Evolutionary conservation across 306 rosid species (phyloP), one percentile per base, ranked within the genome.

Genomic region (Cucurbita pepo): DNA sequence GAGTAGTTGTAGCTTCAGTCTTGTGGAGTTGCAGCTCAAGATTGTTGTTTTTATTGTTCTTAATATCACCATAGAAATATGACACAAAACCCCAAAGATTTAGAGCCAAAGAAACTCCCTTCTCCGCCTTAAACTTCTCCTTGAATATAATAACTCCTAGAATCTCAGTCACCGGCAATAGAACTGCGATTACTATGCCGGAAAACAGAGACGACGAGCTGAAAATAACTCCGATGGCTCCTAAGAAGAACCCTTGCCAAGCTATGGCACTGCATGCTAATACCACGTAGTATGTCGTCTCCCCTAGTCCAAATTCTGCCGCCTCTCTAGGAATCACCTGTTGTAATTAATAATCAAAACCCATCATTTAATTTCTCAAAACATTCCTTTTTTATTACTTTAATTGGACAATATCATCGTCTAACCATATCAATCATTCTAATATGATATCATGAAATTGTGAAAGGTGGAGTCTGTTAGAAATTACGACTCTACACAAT

Each of bases 231-330:
- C 97, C 98, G 10, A 88, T 77, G 3, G 83, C 89, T 60, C 98
- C 98, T 62, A 93, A 10, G 83, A 87, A 93, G 85, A 90, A 93
- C 25, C 43, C 55, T 62, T 90, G 98, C 96, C 97, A 93, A 36
- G 83, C 43, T 44, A 93, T 76, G 15, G 91, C 96, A 69, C 83
- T 82, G 58, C 58, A 72, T 18, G 74, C 89, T 2, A 90, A 34
- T 66, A 93, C 80, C 21, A 82, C 65, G 15, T 90, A 93, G 73
- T 90, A 93, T 71, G 41, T 83, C 0, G 76, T 79, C 73, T 84
- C 87, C 25, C 96, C 93, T 0, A 87, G 79, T 62, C 16, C 86
- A 34, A 80, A 93, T 1, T 81, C 77, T 21, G 74, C 85, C 16
- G 90, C 97, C 76, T 92, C 97, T 70, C 90, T 74, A 47, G 85